Conservation (phyloP, 306 rosid species). For the Glycyrrhiza uralensis region DNA sequence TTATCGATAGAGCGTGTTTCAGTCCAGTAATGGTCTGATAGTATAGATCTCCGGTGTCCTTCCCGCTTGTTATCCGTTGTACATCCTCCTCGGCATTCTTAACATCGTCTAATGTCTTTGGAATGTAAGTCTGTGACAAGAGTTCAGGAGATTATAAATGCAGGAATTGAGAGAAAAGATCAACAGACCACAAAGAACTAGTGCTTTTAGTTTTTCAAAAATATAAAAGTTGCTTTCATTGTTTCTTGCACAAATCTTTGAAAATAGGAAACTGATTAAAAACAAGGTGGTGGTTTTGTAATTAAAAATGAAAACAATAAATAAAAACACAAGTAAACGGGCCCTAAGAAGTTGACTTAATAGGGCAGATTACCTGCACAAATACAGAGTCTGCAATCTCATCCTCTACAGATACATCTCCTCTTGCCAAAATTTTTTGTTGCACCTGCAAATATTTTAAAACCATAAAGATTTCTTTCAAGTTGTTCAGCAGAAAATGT, state of each 20-base stretch:
- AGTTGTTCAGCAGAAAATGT: constrained; percentile 11
- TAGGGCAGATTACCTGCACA: constrained; percentile 51
- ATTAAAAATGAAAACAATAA: no score
- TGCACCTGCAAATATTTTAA: constrained; percentile 49
- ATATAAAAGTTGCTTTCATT: no score
- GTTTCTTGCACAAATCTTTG: no score
- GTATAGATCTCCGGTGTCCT: constrained; percentile 62
- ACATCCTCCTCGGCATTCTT: constrained; percentile 79
- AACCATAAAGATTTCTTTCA: background rate
- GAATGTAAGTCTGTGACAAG: constrained; percentile 63
- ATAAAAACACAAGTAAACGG: background rate
- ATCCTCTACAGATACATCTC: constrained; percentile 68
- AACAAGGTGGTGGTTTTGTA: no score
- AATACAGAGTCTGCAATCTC: constrained; percentile 80
- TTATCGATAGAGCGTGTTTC: constrained; percentile 44
- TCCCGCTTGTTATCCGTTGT: constrained; percentile 61
- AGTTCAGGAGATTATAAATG: background rate
- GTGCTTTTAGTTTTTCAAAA: no score
- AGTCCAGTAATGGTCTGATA: constrained; percentile 85
- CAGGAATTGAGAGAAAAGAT: background rate
- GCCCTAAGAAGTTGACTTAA: no score
- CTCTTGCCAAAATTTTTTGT: constrained; percentile 55
- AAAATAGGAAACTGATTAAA: no score
- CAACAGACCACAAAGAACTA: background rate
- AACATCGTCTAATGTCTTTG: constrained; percentile 69